Percentiles rank a stretch among this genome's conserved stretches.
Conservation (phyloP, 495 filamentous ascomycete species). For the Pyrenula aspistea region DNA sequence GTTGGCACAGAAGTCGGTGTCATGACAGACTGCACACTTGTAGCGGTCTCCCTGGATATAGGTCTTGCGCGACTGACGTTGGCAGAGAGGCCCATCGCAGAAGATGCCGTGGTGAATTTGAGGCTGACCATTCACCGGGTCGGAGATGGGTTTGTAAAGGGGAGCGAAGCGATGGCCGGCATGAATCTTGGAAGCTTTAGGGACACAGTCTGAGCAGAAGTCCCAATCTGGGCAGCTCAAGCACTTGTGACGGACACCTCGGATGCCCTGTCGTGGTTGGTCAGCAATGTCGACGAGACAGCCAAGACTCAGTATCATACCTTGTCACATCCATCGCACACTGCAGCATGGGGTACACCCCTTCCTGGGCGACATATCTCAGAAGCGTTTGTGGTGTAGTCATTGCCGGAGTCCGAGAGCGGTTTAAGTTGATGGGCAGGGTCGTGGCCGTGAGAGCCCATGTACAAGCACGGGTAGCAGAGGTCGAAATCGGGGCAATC, state of each 20-base stretch:
- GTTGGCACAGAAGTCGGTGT: conserved; percentile 89
- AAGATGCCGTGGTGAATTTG: conserved; percentile 72
- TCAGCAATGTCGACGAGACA: background rate
- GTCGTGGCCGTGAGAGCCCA: conserved; percentile 79
- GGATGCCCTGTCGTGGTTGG: conserved; percentile 43
- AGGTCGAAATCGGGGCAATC: conserved; percentile 86
- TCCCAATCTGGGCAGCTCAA: conserved; percentile 96
- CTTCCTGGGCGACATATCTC: conserved; percentile 66
- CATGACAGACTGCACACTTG: conserved; percentile 95
- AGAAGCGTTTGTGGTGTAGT: conserved; percentile 22
- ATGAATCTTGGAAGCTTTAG: conserved; percentile 54
- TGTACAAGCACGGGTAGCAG: conserved; percentile 68
- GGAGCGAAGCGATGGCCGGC: conserved; percentile 82
- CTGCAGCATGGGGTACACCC: conserved; percentile 67
- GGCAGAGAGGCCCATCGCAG: conserved; percentile 92
- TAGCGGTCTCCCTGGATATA: conserved; percentile 84
- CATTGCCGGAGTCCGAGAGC: conserved; percentile 24
- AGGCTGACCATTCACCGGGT: conserved; percentile 27
- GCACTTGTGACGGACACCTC: conserved; percentile 93
- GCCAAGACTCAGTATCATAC: conserved; percentile 20
- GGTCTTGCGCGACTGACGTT: conserved; percentile 32
- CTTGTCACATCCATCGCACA: conserved; percentile 92
- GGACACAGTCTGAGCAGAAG: conserved; percentile 72
- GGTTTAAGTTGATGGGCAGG: conserved; percentile 72
- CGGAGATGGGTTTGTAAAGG: conserved; percentile 66